Evolutionary conservation across 2,329 filamentous ascomycete species (phyloP).

Genomic region (Ploettnerulaceae sp.): DNA sequence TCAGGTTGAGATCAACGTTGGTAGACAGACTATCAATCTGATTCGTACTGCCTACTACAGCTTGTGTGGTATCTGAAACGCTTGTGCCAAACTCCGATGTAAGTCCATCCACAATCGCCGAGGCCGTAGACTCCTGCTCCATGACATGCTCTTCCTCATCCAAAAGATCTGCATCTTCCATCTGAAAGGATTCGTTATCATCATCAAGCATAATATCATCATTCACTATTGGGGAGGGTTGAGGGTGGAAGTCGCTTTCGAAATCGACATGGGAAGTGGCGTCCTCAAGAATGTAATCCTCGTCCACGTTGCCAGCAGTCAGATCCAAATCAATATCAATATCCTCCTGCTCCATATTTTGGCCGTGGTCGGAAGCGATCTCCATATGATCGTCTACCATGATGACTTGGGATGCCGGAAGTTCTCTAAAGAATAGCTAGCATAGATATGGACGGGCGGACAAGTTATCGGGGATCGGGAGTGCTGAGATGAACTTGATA

Average conservation of each 20-base stretch:
- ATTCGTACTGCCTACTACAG: background rate
- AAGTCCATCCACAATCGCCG: constrained; percentile 7
- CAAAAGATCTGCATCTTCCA: constrained; percentile 32
- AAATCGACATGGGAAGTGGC: constrained; percentile 35
- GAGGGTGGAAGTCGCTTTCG: constrained; percentile 34
- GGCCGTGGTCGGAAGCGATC: constrained; percentile 44
- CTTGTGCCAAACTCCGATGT: background rate
- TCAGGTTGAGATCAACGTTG: background rate
- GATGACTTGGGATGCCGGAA: constrained; percentile 5
- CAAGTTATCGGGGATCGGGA: too few relatives aligned
- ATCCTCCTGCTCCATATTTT: constrained; percentile 40
- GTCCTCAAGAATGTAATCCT: constrained; percentile 55
- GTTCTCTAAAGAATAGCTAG: too few relatives aligned
- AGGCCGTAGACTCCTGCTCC: constrained; percentile 24
- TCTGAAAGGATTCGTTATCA: constrained; percentile 38
- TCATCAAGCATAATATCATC: constrained; percentile 45
- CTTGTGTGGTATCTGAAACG: background rate
- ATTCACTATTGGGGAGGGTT: constrained; percentile 37
- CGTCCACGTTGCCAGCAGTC: constrained; percentile 40
- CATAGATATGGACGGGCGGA: too few relatives aligned
- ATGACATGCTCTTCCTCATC: constrained; percentile 26
- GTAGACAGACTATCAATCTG: too few relatives aligned
- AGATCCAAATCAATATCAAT: constrained; percentile 56
- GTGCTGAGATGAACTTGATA: too few relatives aligned
- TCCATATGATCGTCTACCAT: constrained; percentile 48